Percentiles rank a stretch among this genome's conserved stretches.
Evolutionary conservation across 2,329 filamentous ascomycete genomes (phyloP).

Genomic region (Ophiostoma piceae): DNA sequence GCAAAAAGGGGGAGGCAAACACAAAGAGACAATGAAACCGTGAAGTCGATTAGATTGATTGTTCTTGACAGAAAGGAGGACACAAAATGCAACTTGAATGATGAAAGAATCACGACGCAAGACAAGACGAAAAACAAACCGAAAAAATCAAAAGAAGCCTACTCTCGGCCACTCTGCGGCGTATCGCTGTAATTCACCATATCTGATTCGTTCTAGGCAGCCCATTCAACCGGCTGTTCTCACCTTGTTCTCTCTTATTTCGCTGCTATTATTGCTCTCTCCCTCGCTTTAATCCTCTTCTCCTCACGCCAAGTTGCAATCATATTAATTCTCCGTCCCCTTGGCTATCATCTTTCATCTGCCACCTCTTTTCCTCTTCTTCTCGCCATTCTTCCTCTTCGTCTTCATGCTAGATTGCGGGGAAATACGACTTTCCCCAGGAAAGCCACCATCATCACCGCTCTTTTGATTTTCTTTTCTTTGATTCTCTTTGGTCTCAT

Average conservation of each 20-base stretch:
- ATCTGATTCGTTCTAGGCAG: neutral
- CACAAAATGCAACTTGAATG: too few species aligned
- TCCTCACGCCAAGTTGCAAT: conserved; percentile 2
- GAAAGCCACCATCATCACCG: neutral
- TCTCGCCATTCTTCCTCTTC: neutral
- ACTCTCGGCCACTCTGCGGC: neutral
- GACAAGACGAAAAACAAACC: neutral
- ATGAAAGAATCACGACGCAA: neutral
- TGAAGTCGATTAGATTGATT: too few species aligned
- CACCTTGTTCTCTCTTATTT: neutral
- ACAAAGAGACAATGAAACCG: neutral
- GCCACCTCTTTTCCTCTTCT: neutral
- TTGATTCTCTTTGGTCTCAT: too few species aligned
- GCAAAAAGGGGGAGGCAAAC: neutral
- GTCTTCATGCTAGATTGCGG: neutral
- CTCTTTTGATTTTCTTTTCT: neutral
- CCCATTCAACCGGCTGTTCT: neutral
- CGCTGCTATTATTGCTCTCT: neutral
- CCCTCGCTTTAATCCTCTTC: neutral
- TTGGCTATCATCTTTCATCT: neutral
- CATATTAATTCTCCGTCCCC: neutral
- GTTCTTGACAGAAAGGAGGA: too few species aligned
- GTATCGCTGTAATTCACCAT: neutral
- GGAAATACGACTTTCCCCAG: neutral
- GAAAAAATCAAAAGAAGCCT: neutral